These are phyloP conservation scores for Suhomyces panamericanus DNA, from an alignment of 1,139 yeast species.

Conservation along the genomic window DNA sequence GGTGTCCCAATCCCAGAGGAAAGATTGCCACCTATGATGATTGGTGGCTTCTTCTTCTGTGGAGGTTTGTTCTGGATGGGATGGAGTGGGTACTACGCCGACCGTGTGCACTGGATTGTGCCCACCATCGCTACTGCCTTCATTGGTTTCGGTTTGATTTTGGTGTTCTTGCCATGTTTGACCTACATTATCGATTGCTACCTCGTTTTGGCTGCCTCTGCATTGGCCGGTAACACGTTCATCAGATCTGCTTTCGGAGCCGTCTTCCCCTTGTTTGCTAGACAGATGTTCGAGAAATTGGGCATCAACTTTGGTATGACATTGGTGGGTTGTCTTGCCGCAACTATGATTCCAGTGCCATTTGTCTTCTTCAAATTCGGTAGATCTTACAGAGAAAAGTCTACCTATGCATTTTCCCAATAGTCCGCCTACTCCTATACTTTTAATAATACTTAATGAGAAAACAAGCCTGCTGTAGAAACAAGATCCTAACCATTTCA, in stretches of 20 bases:
- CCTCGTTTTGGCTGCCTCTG: conserved; percentile 80
- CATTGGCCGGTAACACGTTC: conserved; percentile 85
- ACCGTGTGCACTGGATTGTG: conserved; percentile 77
- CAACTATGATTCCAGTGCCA: conserved; percentile 72
- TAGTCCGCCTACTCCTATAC: conserved; percentile 2
- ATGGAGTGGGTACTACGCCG: conserved; percentile 77
- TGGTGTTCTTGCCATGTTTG: conserved; percentile 75
- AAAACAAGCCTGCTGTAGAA: neutral
- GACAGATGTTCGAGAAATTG: conserved; percentile 71
- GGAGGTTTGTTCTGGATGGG: conserved; percentile 81
- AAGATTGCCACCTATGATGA: conserved; percentile 72
- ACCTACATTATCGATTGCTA: conserved; percentile 82
- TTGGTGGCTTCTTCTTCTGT: conserved; percentile 68
- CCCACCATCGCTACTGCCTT: conserved; percentile 74
- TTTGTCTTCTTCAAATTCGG: conserved; percentile 69
- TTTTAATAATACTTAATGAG: conserved; percentile 2
- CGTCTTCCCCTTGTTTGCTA: conserved; percentile 51
- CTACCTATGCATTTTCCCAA: conserved; percentile 60
- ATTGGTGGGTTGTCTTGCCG: conserved; percentile 67
- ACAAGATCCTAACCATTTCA: no score
- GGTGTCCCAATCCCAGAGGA: conserved; percentile 76
- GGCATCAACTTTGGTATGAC: conserved; percentile 85
- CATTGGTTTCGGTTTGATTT: conserved; percentile 72
- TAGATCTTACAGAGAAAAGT: conserved; percentile 54
- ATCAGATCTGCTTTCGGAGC: conserved; percentile 62